Conservation (phyloP, 148 eudicot species). For the Silene uniflora region DNA sequence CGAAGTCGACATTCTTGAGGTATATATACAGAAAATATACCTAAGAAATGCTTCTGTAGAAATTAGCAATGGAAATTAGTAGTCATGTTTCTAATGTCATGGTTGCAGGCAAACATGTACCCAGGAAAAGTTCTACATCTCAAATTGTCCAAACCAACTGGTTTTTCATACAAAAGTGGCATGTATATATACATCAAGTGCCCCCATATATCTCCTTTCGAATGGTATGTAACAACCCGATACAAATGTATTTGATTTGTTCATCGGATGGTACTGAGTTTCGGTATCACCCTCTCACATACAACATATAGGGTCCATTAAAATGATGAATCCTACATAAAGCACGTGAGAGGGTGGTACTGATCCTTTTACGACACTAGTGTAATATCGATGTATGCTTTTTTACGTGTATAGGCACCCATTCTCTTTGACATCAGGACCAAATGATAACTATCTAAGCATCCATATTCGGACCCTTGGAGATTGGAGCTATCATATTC, state of each 20-base stretch:
- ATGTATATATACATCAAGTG: slow-evolving; percentile 37
- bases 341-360: too few species aligned
- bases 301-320: too few species aligned
- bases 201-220: slow-evolving; percentile 33
- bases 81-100: neutral
- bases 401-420: slow-evolving; percentile 30
- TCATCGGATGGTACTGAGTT: too few species aligned
- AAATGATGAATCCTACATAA: too few species aligned
- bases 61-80: neutral
- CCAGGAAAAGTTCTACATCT: slow-evolving; percentile 36
- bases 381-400: neutral
- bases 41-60: neutral
- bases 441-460: slow-evolving; percentile 31
- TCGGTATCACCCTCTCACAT: too few species aligned
- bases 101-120: slow-evolving; percentile 31
- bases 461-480: slow-evolving; percentile 33
- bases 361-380: too few species aligned
- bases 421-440: slow-evolving; percentile 36
- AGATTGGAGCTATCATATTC: slow-evolving; percentile 31
- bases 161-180: slow-evolving; percentile 32
- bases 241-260: too few species aligned
- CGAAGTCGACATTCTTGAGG: slow-evolving; percentile 30
- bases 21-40: neutral
- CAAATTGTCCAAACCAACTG: slow-evolving; percentile 26
- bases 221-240: slow-evolving; percentile 24